phyloP scores from a whole-genome alignment of 2,329 filamentous ascomycete genomes.

The Sphaceloma murrayae region DNA sequence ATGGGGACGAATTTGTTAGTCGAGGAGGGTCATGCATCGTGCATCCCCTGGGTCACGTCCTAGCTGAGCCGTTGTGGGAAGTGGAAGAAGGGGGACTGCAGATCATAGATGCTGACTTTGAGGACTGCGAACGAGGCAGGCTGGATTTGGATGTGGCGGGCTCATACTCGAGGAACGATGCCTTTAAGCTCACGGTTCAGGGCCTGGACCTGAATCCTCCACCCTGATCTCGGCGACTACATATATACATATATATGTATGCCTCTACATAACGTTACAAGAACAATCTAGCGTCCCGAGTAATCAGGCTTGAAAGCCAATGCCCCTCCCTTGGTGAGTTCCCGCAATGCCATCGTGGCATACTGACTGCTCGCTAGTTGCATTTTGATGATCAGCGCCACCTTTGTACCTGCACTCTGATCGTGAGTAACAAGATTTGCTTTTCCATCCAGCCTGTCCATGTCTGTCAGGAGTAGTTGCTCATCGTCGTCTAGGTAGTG shows the following conservation, averaged over 20 bases:
- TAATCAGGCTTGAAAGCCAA: slow-evolving; percentile 55
- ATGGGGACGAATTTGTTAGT: slow-evolving; percentile 48
- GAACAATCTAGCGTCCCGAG: slow-evolving; percentile 12
- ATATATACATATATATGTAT: slow-evolving; percentile 2
- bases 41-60: slow-evolving; percentile 65
- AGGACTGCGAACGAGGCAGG: slow-evolving; percentile 73
- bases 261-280: no score
- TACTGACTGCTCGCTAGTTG: slow-evolving; percentile 72
- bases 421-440: slow-evolving; percentile 19
- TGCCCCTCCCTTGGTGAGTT: slow-evolving; percentile 62
- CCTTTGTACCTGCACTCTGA: slow-evolving; percentile 19
- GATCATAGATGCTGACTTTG: slow-evolving; percentile 68
- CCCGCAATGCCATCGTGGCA: slow-evolving; percentile 72
- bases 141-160: slow-evolving; percentile 78
- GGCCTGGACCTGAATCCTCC: slow-evolving; percentile 52
- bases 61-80: slow-evolving; percentile 78
- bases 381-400: slow-evolving; percentile 60
- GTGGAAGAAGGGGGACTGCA: slow-evolving; percentile 56
- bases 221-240: slow-evolving; percentile 29
- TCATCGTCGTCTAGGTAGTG: slow-evolving; percentile 61
- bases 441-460: slow-evolving; percentile 52
- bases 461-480: slow-evolving; percentile 82
- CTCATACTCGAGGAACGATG: slow-evolving; percentile 68
- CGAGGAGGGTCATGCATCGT: slow-evolving; percentile 77
- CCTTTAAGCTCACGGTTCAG: slow-evolving; percentile 51